Evolutionary conservation across 805 yeast genomes (phyloP).

Genomic region (Kluyveromyces aestuarii): DNA sequence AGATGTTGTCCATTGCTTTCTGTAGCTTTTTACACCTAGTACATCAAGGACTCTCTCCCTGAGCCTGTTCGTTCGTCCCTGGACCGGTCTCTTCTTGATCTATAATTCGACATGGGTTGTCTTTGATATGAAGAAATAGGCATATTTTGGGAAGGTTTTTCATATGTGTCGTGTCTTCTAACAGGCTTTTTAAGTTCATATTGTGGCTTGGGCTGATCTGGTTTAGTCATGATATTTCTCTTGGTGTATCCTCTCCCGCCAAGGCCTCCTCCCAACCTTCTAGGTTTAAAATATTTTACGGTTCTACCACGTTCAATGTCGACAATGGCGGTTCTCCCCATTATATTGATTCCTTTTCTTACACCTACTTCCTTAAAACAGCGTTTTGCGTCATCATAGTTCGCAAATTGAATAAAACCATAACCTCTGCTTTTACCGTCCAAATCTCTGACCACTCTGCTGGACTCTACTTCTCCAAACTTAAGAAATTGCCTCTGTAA

Average conservation of each 20-base stretch:
- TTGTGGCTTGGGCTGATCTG: neutral
- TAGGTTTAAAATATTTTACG: conserved; percentile 59
- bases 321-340: conserved; percentile 49
- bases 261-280: conserved; percentile 83
- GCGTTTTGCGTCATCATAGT: conserved; percentile 46
- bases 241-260: conserved; percentile 70
- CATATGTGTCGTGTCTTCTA: neutral
- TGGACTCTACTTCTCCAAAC: conserved; percentile 63
- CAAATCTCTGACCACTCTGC: conserved; percentile 49
- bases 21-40: no score
- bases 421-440: conserved; percentile 64
- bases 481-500: conserved; percentile 49
- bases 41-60: neutral
- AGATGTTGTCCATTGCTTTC: no score
- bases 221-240: conserved; percentile 7
- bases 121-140: neutral
- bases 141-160: neutral
- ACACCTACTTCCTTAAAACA: conserved; percentile 49
- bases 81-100: conserved; percentile 2
- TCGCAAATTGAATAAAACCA: conserved; percentile 67
- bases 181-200: neutral
- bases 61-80: neutral
- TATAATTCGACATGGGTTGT: neutral
- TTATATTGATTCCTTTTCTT: conserved; percentile 40
- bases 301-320: conserved; percentile 66